Evolutionary conservation across 2,329 filamentous ascomycete genomes (phyloP).

Genomic region (Cylindrodendrum hubeiense): DNA sequence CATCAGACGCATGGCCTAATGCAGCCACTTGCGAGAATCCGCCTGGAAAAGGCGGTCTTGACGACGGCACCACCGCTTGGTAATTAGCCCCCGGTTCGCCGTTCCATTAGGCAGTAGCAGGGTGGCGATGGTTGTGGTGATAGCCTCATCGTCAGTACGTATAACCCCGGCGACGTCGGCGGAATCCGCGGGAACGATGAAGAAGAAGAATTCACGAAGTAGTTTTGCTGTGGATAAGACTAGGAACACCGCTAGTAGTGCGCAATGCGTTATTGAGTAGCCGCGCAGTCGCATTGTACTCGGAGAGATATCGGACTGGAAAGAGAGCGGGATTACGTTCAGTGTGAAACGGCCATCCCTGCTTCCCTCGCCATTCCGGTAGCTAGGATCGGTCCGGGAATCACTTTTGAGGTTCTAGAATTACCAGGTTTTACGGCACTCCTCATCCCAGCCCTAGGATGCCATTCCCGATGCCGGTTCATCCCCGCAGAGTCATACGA

Average conservation of each 20-base stretch:
- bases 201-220: neutral
- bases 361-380: too few relatives aligned
- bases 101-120: neutral
- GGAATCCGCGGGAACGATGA: neutral
- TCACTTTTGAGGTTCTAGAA: neutral
- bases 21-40: slow-evolving; percentile 18
- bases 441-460: too few relatives aligned
- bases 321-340: too few relatives aligned
- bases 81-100: neutral
- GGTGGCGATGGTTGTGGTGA: neutral
- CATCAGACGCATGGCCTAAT: slow-evolving; percentile 10
- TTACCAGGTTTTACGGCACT: neutral
- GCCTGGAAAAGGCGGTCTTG: slow-evolving; percentile 1
- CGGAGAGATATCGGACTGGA: neutral
- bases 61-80: neutral
- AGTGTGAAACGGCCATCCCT: too few relatives aligned
- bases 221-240: neutral
- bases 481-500: neutral
- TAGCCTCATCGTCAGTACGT: neutral
- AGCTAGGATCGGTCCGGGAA: too few relatives aligned
- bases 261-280: neutral
- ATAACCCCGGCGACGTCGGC: neutral
- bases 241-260: neutral
- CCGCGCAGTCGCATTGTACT: neutral
- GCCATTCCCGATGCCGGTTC: too few relatives aligned